Base-by-base conservation (phyloP, 2,329 filamentous ascomycete genomes). In the Macrophomina tecta region DNA sequence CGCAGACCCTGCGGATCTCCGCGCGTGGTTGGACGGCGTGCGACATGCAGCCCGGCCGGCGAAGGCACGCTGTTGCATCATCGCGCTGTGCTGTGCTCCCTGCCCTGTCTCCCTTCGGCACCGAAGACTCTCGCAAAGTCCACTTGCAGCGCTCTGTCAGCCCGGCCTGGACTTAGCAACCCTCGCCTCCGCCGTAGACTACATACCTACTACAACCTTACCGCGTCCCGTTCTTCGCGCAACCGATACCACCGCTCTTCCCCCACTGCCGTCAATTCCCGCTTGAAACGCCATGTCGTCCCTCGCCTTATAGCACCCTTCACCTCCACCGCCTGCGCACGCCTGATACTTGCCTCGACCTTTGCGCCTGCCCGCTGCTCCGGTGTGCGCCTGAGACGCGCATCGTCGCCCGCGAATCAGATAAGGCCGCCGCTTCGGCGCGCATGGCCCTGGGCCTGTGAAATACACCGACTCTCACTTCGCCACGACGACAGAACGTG, bases 1-100 rank as follows among this genome's bases (percentile, higher is more conserved):
- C 42, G 42, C 30, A 63, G 60, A 63, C 60, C 60, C 60, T 63
- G 46, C 48, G 48, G 60, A 49, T 63, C 60, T 49, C 34, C 32
- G 36, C 16, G 45, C 45, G 42, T 52, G 49, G 49, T 52, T 52
- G 49, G 49, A 52, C 42, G 9, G 53, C 53, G 34, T 58, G 53
- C 9, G 53, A 40, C 38, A 18, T 58, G 53, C 53, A 58, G 38
- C 11, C 46, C n/a, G 23, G 46, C 46, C n/a, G 7, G 28, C 49
- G 49, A 52, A 23, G 34, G 38, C 53, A 42, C 34, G 16, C 53
- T 40, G 53, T 58, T 58, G 53, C 53, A 58, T 58, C 53, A 58
- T 58, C 53, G 53, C 49, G 49, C 49, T 45, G 42, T 52, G 49
- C 49, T 45, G 42, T 52, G 49, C 49, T 52, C 49, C 49, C 49